phyloP scores from a whole-genome alignment of 495 filamentous ascomycete species.

The Neurospora intermedia region DNA sequence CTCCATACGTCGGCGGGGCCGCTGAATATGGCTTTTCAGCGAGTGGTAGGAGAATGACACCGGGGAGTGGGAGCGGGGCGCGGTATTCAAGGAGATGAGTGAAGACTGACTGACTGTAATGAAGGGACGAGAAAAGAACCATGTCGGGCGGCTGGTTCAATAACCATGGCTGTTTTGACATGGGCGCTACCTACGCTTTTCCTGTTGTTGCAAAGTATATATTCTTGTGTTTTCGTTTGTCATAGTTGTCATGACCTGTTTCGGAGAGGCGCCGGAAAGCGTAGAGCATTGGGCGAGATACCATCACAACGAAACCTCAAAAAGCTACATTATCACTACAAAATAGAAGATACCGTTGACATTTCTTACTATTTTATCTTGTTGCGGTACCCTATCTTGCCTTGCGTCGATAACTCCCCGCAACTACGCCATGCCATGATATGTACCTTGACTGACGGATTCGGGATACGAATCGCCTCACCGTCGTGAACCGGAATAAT shows the following conservation, averaged over 20 bases:
- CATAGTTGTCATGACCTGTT: background rate
- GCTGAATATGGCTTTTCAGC: background rate
- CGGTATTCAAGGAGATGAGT: background rate
- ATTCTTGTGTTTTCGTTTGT: background rate
- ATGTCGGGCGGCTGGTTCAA: background rate
- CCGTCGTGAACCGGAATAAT: background rate
- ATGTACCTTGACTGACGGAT: background rate
- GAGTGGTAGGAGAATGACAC: background rate
- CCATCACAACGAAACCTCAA: background rate
- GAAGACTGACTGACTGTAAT: background rate
- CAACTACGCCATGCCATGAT: background rate
- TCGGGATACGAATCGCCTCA: background rate
- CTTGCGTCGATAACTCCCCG: background rate
- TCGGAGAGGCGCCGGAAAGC: background rate
- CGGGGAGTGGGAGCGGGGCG: background rate
- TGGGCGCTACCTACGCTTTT: background rate
- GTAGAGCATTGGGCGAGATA: background rate
- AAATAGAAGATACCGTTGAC: background rate
- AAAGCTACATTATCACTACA: background rate
- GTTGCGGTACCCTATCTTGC: background rate
- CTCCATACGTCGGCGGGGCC: background rate
- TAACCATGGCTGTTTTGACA: background rate
- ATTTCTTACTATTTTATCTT: background rate
- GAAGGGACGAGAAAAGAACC: background rate
- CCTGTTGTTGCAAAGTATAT: background rate